Percentiles rank a stretch among this genome's conserved stretches.
Evolutionary conservation across 768 basidiomycete genomes (phyloP).

Genomic region (Scleroderma bovista): DNA sequence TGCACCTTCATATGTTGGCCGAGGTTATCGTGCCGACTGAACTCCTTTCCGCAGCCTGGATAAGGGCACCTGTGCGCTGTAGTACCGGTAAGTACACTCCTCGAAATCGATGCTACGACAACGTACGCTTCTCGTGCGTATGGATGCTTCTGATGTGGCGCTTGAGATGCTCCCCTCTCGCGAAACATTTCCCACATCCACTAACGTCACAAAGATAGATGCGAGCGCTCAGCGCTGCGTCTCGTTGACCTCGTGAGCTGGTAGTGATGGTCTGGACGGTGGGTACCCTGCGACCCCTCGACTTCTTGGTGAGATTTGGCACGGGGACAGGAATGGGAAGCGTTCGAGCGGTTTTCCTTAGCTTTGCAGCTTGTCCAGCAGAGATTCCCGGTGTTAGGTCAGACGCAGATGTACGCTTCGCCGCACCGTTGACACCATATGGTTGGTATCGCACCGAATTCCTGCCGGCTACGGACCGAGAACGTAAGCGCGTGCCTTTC

Average conservation of each 20-base stretch:
- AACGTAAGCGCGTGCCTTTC: conserved; percentile 35
- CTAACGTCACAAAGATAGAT: conserved; percentile 73
- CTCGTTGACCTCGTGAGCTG: conserved; percentile 27
- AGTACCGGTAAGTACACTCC: conserved; percentile 9
- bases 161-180: conserved; percentile 85
- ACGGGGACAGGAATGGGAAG: conserved; percentile 57
- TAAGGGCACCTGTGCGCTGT: conserved; percentile 78
- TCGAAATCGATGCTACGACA: neutral
- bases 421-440: conserved; percentile 21
- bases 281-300: conserved; percentile 62
- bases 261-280: conserved; percentile 34
- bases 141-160: conserved; percentile 85
- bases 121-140: conserved; percentile 87
- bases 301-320: conserved; percentile 66
- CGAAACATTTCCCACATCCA: conserved; percentile 85
- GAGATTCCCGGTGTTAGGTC: conserved; percentile 23
- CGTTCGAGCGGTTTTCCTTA: conserved; percentile 33
- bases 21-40: conserved; percentile 84
- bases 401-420: conserved; percentile 24
- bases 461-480: conserved; percentile 29
- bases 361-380: conserved; percentile 19
- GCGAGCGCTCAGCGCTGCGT: conserved; percentile 37
- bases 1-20: conserved; percentile 87
- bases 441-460: conserved; percentile 30
- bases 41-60: conserved; percentile 77